Percentiles rank a stretch among this genome's conserved stretches.
Conservation (phyloP, 2,329 filamentous ascomycete genomes). For the Cladosporium phlei region DNA sequence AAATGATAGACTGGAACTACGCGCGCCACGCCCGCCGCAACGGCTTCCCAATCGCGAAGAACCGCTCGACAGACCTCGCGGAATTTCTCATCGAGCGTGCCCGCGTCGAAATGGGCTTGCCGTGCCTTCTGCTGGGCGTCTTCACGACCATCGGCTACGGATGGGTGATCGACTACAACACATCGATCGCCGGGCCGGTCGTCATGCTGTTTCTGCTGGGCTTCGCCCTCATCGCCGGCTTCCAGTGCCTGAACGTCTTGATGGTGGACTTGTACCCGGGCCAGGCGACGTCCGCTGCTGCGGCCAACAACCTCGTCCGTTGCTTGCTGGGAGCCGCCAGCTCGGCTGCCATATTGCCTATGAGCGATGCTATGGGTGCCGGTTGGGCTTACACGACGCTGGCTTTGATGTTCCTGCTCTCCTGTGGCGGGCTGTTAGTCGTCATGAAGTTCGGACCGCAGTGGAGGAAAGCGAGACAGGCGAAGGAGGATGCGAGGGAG, state of each 20-base stretch:
- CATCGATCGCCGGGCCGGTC: slow-evolving; percentile 25
- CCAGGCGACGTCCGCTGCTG: slow-evolving; percentile 39
- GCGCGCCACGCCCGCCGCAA: slow-evolving; percentile 31
- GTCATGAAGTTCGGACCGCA: slow-evolving; percentile 24
- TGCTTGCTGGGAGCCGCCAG: slow-evolving; percentile 43
- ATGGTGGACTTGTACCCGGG: slow-evolving; percentile 43
- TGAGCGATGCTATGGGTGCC: slow-evolving; percentile 35
- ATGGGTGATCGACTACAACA: slow-evolving; percentile 36
- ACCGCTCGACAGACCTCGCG: slow-evolving; percentile 34
- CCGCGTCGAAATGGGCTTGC: slow-evolving; percentile 38
- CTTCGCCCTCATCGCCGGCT: slow-evolving; percentile 37
- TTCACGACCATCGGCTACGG: slow-evolving; percentile 37
- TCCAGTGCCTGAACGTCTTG: slow-evolving; percentile 44
- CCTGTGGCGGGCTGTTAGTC: slow-evolving; percentile 17
- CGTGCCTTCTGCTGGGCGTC: slow-evolving; percentile 32
- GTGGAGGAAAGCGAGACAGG: slow-evolving; percentile 23
- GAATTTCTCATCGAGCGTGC: slow-evolving; percentile 43
- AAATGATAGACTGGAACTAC: slow-evolving; percentile 43
- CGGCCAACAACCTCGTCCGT: slow-evolving; percentile 41
- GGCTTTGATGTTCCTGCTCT: slow-evolving; percentile 23
- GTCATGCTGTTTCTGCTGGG: slow-evolving; percentile 28
- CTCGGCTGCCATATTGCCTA: slow-evolving; percentile 36
- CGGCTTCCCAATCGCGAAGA: slow-evolving; percentile 32
- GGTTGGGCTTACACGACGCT: slow-evolving; percentile 42
- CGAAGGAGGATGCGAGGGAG: background rate